These are phyloP conservation scores for Aureobasidium musti DNA, from an alignment of 2,329 filamentous ascomycete species.

Conservation along the genomic window DNA sequence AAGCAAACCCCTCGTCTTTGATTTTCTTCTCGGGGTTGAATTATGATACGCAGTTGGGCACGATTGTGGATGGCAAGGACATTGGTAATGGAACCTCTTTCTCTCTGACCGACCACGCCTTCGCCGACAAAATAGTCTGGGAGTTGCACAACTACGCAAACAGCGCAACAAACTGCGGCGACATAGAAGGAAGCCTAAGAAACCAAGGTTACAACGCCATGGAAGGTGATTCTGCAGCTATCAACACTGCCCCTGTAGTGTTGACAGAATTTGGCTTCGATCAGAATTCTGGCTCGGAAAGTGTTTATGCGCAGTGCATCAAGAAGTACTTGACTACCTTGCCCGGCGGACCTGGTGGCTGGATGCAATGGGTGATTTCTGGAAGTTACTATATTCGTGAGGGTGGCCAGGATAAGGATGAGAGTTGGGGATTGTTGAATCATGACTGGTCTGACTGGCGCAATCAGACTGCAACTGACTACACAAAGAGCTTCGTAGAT, in stretches of 20 bases:
- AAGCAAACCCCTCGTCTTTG: constrained; percentile 55
- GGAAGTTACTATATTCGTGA: constrained; percentile 56
- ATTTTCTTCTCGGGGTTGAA: constrained; percentile 62
- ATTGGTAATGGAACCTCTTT: constrained; percentile 55
- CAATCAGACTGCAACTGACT: constrained; percentile 7
- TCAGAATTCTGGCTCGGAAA: constrained; percentile 45
- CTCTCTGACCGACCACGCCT: constrained; percentile 51
- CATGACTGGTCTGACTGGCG: constrained; percentile 54
- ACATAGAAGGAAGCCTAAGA: constrained; percentile 52
- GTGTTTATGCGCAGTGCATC: constrained; percentile 57
- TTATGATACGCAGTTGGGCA: constrained; percentile 58
- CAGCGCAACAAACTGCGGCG: constrained; percentile 51
- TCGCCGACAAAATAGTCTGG: constrained; percentile 58
- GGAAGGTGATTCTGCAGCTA: constrained; percentile 42
- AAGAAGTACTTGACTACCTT: constrained; percentile 50
- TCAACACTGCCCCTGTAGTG: constrained; percentile 53
- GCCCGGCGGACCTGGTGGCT: constrained; percentile 56
- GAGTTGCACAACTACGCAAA: constrained; percentile 65
- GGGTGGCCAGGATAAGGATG: constrained; percentile 58
- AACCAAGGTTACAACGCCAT: constrained; percentile 58
- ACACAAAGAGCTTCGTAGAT: constrained; percentile 25
- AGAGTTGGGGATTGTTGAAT: constrained; percentile 58
- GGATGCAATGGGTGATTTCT: constrained; percentile 57
- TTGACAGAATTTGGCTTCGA: constrained; percentile 60
- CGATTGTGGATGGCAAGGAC: constrained; percentile 53